Conservation (phyloP, 208 protist species). For the Angomonas ambiguus region DNA sequence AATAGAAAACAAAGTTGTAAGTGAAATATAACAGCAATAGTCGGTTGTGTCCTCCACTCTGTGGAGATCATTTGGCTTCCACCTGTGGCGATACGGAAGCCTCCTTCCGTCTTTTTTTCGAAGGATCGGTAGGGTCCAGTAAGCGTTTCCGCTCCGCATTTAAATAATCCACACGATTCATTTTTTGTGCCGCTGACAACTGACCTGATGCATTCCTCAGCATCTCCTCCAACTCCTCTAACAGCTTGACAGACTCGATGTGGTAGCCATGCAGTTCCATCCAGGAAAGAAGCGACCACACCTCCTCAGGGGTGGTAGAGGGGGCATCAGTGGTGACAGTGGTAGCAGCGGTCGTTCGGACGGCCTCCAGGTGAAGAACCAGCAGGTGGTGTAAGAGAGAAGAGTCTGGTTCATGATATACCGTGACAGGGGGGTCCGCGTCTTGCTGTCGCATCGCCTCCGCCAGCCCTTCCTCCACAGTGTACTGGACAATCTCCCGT, state of each 20-base stretch:
- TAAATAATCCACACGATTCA: constrained; percentile 8
- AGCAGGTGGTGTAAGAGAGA: background rate
- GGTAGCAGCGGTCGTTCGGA: background rate
- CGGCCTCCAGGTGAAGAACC: background rate
- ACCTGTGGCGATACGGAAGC: too few relatives aligned
- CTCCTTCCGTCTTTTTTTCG: too few relatives aligned
- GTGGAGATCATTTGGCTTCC: too few relatives aligned
- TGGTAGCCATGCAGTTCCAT: constrained; percentile 57
- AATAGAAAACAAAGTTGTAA: background rate
- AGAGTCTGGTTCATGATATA: background rate
- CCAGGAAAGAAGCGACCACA: constrained; percentile 67
- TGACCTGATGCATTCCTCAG: background rate
- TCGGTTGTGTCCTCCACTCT: too few relatives aligned
- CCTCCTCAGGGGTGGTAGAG: constrained; percentile 5
- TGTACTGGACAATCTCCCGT: background rate
- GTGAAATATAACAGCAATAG: too few relatives aligned
- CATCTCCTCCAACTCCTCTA: constrained; percentile 27
- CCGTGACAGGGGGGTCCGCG: background rate
- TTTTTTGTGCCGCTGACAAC: background rate
- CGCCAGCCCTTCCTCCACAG: constrained; percentile 3
- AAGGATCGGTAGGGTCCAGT: background rate
- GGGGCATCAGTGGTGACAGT: background rate
- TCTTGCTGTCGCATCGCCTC: background rate
- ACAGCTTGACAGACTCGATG: constrained; percentile 33
- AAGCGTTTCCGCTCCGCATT: constrained; percentile 9